Evolutionary conservation across 805 yeast genomes (phyloP).

Genomic region (Wickerhamomyces ciferrii): DNA sequence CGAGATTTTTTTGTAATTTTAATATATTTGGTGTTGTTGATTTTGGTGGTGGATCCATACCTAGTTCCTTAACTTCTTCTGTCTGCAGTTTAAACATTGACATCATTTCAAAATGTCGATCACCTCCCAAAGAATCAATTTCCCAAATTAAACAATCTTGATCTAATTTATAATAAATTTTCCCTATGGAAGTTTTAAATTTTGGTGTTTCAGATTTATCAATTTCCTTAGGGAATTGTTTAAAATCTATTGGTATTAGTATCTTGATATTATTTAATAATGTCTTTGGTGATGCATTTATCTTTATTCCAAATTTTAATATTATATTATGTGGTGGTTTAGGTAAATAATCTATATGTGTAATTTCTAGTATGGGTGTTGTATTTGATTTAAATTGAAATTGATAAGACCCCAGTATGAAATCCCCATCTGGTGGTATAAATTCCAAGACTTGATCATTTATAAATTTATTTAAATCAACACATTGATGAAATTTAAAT

Average conservation of each 20-base stretch:
- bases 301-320: conserved; percentile 34
- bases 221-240: conserved; percentile 30
- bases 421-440: conserved; percentile 88
- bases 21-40: conserved; percentile 14
- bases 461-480: conserved; percentile 57
- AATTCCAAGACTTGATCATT: conserved; percentile 53
- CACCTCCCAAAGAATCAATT: conserved; percentile 62
- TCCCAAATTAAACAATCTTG: conserved; percentile 69
- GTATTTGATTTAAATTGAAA: conserved; percentile 37
- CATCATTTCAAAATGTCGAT: conserved; percentile 46
- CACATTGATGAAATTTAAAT: conserved; percentile 85
- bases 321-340: background rate
- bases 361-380: conserved; percentile 5
- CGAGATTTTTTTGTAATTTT: conserved; percentile 11
- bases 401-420: conserved; percentile 44
- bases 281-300: conserved; percentile 61
- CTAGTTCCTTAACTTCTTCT: conserved; percentile 16
- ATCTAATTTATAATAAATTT: conserved; percentile 67
- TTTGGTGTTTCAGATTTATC: conserved; percentile 48
- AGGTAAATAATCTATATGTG: background rate
- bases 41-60: conserved; percentile 24
- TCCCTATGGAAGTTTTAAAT: conserved; percentile 69
- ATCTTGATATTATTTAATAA: conserved; percentile 57
- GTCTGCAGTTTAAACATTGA: conserved; percentile 38
- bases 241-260: conserved; percentile 51